Evolutionary conservation across 768 basidiomycete genomes (phyloP).

Genomic region (Dendrothele bispora): DNA sequence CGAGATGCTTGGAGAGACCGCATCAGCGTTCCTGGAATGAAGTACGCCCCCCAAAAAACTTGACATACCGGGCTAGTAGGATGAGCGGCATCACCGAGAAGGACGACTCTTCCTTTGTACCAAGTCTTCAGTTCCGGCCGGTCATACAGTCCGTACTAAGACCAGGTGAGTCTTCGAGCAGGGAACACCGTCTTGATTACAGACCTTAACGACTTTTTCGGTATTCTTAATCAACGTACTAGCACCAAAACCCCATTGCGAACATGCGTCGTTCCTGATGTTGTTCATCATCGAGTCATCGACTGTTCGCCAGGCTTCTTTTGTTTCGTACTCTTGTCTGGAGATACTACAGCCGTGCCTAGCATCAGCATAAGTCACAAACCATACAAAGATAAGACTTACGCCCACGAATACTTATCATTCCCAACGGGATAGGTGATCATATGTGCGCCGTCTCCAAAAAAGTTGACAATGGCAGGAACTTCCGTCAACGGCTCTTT

Average conservation of each 20-base stretch:
- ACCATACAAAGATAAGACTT: slow-evolving; percentile 8
- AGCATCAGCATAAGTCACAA: not conserved
- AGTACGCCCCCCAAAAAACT: not conserved
- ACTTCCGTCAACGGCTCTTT: slow-evolving; percentile 15
- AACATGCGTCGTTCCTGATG: slow-evolving; percentile 9
- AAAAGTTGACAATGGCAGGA: slow-evolving; percentile 30
- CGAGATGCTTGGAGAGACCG: slow-evolving; percentile 33
- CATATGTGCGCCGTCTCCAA: slow-evolving; percentile 36
- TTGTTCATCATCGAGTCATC: slow-evolving; percentile 18
- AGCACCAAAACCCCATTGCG: slow-evolving; percentile 16
- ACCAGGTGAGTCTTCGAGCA: not conserved
- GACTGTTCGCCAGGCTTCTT: slow-evolving; percentile 42
- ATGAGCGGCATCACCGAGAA: slow-evolving; percentile 47
- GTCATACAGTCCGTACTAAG: slow-evolving; percentile 43
- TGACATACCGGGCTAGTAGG: slow-evolving; percentile 43
- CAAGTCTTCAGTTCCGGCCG: slow-evolving; percentile 39
- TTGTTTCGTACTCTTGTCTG: slow-evolving; percentile 33
- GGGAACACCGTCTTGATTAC: not conserved
- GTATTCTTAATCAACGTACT: slow-evolving; percentile 15
- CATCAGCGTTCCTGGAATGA: not conserved
- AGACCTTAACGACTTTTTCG: slow-evolving; percentile 16
- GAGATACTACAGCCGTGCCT: slow-evolving; percentile 26
- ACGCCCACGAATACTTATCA: slow-evolving; percentile 36
- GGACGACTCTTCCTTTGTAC: slow-evolving; percentile 40
- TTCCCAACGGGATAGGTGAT: slow-evolving; percentile 34